phyloP scores from a whole-genome alignment of 305 asterid species.

The Petunia hybrid region DNA sequence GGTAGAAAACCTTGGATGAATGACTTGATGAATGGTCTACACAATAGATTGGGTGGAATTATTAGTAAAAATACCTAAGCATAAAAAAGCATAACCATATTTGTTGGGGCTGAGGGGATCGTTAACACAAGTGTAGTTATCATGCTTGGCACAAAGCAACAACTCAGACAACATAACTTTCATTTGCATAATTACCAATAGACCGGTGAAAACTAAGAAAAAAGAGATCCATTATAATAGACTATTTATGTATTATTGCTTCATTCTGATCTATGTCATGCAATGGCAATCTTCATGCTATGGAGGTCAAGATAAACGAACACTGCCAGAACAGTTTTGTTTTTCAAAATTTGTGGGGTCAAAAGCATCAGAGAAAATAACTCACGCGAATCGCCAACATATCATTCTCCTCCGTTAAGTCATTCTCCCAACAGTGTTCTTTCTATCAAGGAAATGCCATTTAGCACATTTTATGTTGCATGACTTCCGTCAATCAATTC shows the following conservation, averaged over 20 bases:
- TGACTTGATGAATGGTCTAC: conserved; percentile 83
- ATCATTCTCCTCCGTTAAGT: conserved; percentile 26
- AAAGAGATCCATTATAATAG: neutral
- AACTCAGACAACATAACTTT: neutral
- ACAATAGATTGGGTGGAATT: conserved; percentile 32
- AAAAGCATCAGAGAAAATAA: neutral
- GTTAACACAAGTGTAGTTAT: neutral
- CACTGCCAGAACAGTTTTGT: neutral
- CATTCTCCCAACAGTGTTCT: neutral
- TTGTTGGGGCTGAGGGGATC: neutral
- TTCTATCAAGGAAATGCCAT: conserved; percentile 9
- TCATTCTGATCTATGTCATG: neutral
- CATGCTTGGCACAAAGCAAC: neutral
- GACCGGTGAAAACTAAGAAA: neutral
- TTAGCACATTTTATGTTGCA: conserved; percentile 9
- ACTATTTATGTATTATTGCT: neutral
- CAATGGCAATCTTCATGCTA: neutral
- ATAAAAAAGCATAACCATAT: conserved; percentile 10
- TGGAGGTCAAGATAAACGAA: neutral
- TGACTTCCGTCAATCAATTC: neutral
- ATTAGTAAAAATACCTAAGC: conserved; percentile 5
- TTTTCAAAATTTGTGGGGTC: neutral
- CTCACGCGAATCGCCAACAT: neutral
- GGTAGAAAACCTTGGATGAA: conserved; percentile 92
- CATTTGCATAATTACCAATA: neutral